Evolutionary conservation across 2,329 filamentous ascomycete genomes (phyloP), one percentile per base, ranked within the genome.

Genomic region (Fusarium pseudocircinatum): DNA sequence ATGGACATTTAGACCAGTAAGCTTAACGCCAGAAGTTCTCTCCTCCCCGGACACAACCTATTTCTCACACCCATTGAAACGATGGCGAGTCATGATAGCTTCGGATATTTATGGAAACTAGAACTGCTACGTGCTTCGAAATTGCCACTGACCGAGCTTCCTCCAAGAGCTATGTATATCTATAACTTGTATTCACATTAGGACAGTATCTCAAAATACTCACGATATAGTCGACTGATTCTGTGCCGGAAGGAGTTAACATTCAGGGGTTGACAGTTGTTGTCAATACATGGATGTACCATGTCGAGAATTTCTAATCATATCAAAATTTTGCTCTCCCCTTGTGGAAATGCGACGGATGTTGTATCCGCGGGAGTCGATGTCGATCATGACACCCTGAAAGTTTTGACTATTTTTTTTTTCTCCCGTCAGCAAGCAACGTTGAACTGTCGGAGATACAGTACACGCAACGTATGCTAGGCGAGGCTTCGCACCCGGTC

Each of bases 341-440:
- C 46, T 42, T 50, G 59, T 39, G 24, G 61, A 43, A 52, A 59
- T 65, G 36, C 26, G 36, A 47, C 46, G 66, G 66, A 42, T 59
- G 37, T 22, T 53, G 37, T 70, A 59, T 54, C 67, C 59, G 66
- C 36, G 37, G 43, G 28, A 47, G 50, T 39, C 46, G 46, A 53
- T 54, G 50, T 26, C 52, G 46, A 60, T 69, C 64, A 69, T 63
- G 65, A 64, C 34, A 69, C 50, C 44, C 52, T 49, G 34, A 39
- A 32, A 49, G 44, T 56, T 40, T 67, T 60, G 30, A 34, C 46
- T 34, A 30, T 36, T 24, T 20, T n/a, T 28, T 28, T 40, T n/a
- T 4, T 24, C 44, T 40, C 39, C 26, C 40, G 26, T 28, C 40
- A 47, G 46, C 28, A 53, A 34, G 46, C 39, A 52, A 42, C 54